These are phyloP conservation scores for Chaetomium tenue DNA, from an alignment of 495 filamentous ascomycete genomes.

Conservation along the genomic window DNA sequence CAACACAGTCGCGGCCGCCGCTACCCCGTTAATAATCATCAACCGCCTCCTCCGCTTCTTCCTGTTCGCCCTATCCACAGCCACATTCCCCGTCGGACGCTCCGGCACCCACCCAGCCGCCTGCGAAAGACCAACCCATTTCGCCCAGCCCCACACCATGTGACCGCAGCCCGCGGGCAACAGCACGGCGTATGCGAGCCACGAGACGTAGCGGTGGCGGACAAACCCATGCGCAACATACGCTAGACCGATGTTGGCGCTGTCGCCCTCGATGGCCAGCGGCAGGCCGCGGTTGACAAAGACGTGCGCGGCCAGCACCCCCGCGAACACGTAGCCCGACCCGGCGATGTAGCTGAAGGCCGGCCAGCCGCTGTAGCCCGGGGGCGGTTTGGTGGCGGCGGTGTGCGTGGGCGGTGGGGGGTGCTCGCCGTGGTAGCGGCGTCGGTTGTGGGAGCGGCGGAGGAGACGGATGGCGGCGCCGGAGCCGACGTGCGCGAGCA, in stretches of 20 bases:
- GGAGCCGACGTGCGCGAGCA: slow-evolving; percentile 59
- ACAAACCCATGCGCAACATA: slow-evolving; percentile 87
- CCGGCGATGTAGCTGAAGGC: slow-evolving; percentile 60
- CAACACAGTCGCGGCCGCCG: slow-evolving; percentile 54
- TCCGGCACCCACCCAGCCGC: slow-evolving; percentile 35
- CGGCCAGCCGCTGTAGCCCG: slow-evolving; percentile 59
- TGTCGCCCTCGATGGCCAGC: slow-evolving; percentile 72
- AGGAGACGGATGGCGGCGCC: slow-evolving; percentile 74
- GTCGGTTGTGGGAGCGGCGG: slow-evolving; percentile 62
- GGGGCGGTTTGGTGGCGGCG: background rate
- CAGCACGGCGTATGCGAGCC: slow-evolving; percentile 64
- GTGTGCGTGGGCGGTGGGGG: slow-evolving; percentile 1
- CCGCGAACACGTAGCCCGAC: slow-evolving; percentile 65
- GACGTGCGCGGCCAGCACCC: slow-evolving; percentile 64
- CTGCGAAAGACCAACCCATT: slow-evolving; percentile 62
- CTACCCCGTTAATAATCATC: slow-evolving; percentile 65
- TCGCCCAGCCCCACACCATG: slow-evolving; percentile 77
- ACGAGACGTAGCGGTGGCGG: slow-evolving; percentile 61
- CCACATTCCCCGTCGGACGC: slow-evolving; percentile 31
- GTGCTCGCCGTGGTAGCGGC: slow-evolving; percentile 61
- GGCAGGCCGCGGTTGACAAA: slow-evolving; percentile 71
- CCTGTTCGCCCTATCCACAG: slow-evolving; percentile 39
- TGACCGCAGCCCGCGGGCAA: slow-evolving; percentile 71
- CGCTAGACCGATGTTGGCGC: slow-evolving; percentile 72
- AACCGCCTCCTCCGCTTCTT: slow-evolving; percentile 59